Base-by-base conservation (phyloP, 345 rosid genomes). In the Pistacia atlantica region DNA sequence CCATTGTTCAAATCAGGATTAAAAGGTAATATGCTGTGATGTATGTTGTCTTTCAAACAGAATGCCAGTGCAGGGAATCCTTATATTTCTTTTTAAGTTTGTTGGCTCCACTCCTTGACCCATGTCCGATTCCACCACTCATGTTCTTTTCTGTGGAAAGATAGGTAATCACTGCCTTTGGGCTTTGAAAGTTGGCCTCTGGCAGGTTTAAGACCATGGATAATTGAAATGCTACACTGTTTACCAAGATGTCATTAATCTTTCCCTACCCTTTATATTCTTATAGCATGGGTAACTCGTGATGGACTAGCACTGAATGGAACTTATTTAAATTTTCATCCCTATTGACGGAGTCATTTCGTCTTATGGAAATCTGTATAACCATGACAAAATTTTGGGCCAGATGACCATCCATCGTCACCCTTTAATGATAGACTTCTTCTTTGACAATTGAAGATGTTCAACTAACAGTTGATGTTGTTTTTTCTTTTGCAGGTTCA, bases 401-500 rank as follows among this genome's bases (percentile, higher is more conserved):
- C 45, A 18, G 22, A 33, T 20, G 62, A 4, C 62, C 28, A 54
- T 69, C 45, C 14, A 54, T 20, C 10, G 18, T 59, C 13, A 4
- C 63, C 17, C 13, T 6, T 37, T 56, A 58, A 12, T 71, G 37
- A 11, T 35, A 22, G 7, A 0, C 64, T 55, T 70, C 64, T 63
- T 63, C 63, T 63, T 46, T 69, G 51, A 51, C 51, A 10, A 62
- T 7, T 64, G 18, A 38, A n/a, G 56, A 59, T 18, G 33, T 62
- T 55, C 38, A 67, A 20, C 75, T 16, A 67, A 77, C 46, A 17
- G 37, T 20, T 28, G 31, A 54, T 31, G 3, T 54, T 42, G 65
- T 60, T 77, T 67, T 67, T 58, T 31, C 59, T 56, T 75, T 54
- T 16, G 86, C 92, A 96, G 99, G 99, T 81, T 91, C 95, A 38